These are phyloP conservation scores for Pseudodiploospora longispora DNA, from an alignment of 2,329 filamentous ascomycete species.

Conservation along the genomic window DNA sequence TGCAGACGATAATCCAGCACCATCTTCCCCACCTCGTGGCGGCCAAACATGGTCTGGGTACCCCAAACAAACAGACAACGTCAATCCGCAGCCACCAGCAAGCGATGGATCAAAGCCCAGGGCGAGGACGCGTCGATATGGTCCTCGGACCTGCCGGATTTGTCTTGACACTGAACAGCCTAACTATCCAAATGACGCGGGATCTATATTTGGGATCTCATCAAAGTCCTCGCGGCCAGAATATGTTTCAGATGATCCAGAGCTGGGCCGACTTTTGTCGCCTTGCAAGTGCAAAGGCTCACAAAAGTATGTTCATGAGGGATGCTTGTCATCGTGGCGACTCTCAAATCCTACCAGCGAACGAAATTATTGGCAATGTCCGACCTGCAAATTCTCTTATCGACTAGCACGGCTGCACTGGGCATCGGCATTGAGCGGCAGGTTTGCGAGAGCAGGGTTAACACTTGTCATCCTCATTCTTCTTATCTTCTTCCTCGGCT, in stretches of 20 bases:
- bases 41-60: no score
- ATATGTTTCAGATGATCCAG: conserved; percentile 67
- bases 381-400: conserved; percentile 81
- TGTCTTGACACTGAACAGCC: conserved; percentile 64
- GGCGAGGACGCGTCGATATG: conserved; percentile 42
- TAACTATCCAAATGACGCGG: conserved; percentile 31
- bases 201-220: conserved; percentile 25
- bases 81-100: no score
- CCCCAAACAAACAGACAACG: no score
- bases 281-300: conserved; percentile 93
- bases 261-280: conserved; percentile 70
- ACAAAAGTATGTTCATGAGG: conserved; percentile 89
- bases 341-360: conserved; percentile 55
- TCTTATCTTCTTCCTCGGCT: conserved; percentile 76
- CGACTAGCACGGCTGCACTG: conserved; percentile 68
- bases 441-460: conserved; percentile 57
- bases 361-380: conserved; percentile 78
- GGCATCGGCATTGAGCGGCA: conserved; percentile 62
- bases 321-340: conserved; percentile 78
- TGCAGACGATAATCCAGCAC: no score
- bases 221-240: conserved; percentile 26
- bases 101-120: not conserved
- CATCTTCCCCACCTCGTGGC: no score
- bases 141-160: conserved; percentile 75
- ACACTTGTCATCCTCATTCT: conserved; percentile 64